Percentiles rank a stretch among this genome's conserved stretches.
Conservation (phyloP, 208 protist species). For the Leishmania amazonensis region DNA sequence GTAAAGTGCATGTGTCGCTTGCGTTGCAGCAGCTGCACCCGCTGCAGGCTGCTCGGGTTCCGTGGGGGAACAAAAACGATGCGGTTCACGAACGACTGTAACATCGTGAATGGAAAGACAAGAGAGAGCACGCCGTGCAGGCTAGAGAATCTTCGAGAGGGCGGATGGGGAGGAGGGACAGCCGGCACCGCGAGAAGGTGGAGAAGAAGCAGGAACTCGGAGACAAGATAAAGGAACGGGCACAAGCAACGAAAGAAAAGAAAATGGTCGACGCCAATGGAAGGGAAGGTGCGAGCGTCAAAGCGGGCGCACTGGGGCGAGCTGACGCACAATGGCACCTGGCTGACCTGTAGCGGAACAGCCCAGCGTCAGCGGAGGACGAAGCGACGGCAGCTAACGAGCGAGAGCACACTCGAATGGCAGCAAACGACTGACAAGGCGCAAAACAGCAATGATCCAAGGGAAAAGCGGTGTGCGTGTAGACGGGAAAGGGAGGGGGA, state of each 20-base stretch:
- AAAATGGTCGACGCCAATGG: background rate
- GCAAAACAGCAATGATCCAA: background rate
- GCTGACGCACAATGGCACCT: background rate
- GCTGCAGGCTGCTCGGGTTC: conserved; percentile 31
- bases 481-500: background rate
- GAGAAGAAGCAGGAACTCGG: background rate
- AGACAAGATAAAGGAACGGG: background rate
- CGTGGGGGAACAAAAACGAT: conserved; percentile 67
- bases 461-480: background rate
- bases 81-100: conserved; percentile 37
- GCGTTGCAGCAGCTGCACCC: conserved; percentile 34
- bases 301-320: background rate
- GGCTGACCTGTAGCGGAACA: background rate
- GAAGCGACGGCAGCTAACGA: background rate
- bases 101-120: conserved; percentile 4
- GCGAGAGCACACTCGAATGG: background rate
- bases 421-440: background rate
- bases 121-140: background rate
- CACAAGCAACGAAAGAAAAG: background rate
- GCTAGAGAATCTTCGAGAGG: background rate
- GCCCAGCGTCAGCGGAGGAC: background rate
- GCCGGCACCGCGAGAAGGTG: background rate
- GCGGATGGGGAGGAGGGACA: background rate
- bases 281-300: background rate
- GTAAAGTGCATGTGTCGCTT: conserved; percentile 45